Percentiles rank a stretch among this genome's conserved stretches.
These are phyloP conservation scores for Purpureocillium lavendulum DNA, from an alignment of 2,329 filamentous ascomycete genomes.

Conservation along the genomic window DNA sequence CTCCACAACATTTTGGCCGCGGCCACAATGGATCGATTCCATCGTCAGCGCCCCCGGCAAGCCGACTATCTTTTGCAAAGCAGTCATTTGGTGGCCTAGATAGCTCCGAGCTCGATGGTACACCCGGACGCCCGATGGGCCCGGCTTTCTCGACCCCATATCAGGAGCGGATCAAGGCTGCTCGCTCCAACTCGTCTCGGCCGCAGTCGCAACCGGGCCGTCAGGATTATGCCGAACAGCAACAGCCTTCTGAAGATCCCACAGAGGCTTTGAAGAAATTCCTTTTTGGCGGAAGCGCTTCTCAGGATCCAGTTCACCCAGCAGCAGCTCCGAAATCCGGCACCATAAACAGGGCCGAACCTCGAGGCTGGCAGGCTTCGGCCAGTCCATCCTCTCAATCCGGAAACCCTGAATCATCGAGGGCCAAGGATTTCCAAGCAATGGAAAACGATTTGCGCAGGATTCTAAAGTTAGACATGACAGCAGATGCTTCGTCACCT, in stretches of 20 bases:
- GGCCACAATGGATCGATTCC: not conserved
- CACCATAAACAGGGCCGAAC: not conserved
- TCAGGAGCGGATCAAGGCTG: constrained; percentile 51
- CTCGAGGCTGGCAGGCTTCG: not conserved
- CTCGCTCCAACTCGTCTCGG: constrained; percentile 26
- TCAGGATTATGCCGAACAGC: constrained; percentile 5
- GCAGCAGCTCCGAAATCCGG: not conserved
- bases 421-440: constrained; percentile 28
- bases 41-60: constrained; percentile 37
- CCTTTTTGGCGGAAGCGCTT: constrained; percentile 35
- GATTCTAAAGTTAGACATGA: constrained; percentile 37
- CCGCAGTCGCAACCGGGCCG: constrained; percentile 4
- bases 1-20: not conserved
- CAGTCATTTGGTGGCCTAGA: constrained; percentile 15
- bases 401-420: constrained; percentile 4
- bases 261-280: constrained; percentile 49
- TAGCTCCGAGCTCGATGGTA: constrained; percentile 53
- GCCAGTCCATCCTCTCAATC: constrained; percentile 3
- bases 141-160: constrained; percentile 63
- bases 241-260: constrained; percentile 17
- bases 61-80: constrained; percentile 14
- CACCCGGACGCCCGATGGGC: constrained; percentile 45
- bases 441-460: constrained; percentile 48
- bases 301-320: constrained; percentile 4
- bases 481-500: constrained; percentile 12